These are phyloP conservation scores for Gynochthodes officinalis DNA, from an alignment of 257 asterid genomes.

Conservation along the genomic window DNA sequence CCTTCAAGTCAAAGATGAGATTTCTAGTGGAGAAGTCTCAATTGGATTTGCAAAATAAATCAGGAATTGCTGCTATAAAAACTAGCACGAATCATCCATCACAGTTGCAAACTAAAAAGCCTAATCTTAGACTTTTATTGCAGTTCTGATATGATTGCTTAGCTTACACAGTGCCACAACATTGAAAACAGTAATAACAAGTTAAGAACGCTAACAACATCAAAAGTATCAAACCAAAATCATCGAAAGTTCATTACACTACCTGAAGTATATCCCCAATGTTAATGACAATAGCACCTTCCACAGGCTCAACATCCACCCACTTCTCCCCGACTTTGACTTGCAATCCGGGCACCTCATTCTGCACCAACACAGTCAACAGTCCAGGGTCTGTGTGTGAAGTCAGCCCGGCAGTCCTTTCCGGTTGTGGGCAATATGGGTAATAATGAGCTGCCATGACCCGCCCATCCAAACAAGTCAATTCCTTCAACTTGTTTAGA, in stretches of 20 bases:
- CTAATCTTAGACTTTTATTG: too few relatives aligned
- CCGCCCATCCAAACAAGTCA: slow-evolving; percentile 33
- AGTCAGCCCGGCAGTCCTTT: slow-evolving; percentile 32
- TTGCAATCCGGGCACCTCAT: slow-evolving; percentile 40
- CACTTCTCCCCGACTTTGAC: slow-evolving; percentile 36
- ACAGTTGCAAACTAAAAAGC: too few relatives aligned
- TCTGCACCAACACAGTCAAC: slow-evolving; percentile 37
- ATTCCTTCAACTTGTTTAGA: slow-evolving; percentile 18
- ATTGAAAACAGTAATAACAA: too few relatives aligned
- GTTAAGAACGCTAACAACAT: not conserved
- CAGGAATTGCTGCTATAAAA: too few relatives aligned
- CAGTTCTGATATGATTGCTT: not conserved
- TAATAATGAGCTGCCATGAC: slow-evolving; percentile 34
- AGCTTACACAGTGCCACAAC: not conserved
- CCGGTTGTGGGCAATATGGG: slow-evolving; percentile 42
- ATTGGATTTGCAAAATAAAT: too few relatives aligned
- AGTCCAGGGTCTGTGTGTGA: slow-evolving; percentile 35
- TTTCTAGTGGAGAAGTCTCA: too few relatives aligned
- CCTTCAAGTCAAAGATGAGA: too few relatives aligned
- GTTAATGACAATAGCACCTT: slow-evolving; percentile 34
- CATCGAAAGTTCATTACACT: not conserved
- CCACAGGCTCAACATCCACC: slow-evolving; percentile 37
- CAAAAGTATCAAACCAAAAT: not conserved
- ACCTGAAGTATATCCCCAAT: slow-evolving; percentile 47
- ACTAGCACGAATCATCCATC: too few relatives aligned